Conservation (phyloP, 2,329 filamentous ascomycete species). For the Fusarium agapanthi region DNA sequence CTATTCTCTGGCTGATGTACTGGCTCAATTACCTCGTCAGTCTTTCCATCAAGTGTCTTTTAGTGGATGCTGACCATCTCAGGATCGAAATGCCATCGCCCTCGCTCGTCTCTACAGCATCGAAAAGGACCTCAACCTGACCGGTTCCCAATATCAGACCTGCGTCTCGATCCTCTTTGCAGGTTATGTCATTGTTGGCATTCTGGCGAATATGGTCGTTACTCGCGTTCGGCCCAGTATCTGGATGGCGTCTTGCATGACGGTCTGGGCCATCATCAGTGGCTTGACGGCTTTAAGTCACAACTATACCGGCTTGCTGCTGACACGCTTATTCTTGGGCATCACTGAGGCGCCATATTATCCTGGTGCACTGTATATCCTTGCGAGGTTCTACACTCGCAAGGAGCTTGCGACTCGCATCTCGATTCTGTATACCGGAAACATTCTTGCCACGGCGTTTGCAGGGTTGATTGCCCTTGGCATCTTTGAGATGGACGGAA, state of each 20-base stretch:
- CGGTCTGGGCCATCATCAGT: constrained; percentile 58
- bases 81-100: constrained; percentile 57
- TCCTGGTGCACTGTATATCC: constrained; percentile 50
- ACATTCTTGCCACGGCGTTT: constrained; percentile 49
- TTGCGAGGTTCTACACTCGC: constrained; percentile 64
- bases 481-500: constrained; percentile 46
- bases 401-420: constrained; percentile 55
- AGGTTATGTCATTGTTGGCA: constrained; percentile 56
- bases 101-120: constrained; percentile 49
- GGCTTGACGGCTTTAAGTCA: constrained; percentile 56
- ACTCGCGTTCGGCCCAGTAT: constrained; percentile 51
- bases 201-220: constrained; percentile 55
- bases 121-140: constrained; percentile 41
- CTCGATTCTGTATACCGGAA: constrained; percentile 55
- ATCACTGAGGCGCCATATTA: constrained; percentile 53
- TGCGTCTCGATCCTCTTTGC: constrained; percentile 46
- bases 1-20: constrained; percentile 49
- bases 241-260: constrained; percentile 53
- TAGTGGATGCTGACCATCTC: background rate
- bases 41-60: accelerated
- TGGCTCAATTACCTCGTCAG: constrained; percentile 51
- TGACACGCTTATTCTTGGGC: constrained; percentile 54
- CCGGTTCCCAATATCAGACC: constrained; percentile 42
- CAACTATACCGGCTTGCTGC: constrained; percentile 58
- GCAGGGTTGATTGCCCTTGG: constrained; percentile 55